These are phyloP conservation scores for Alopecurus myosuroides DNA, from an alignment of 176 grass and related monocot genomes.

Conservation along the genomic window DNA sequence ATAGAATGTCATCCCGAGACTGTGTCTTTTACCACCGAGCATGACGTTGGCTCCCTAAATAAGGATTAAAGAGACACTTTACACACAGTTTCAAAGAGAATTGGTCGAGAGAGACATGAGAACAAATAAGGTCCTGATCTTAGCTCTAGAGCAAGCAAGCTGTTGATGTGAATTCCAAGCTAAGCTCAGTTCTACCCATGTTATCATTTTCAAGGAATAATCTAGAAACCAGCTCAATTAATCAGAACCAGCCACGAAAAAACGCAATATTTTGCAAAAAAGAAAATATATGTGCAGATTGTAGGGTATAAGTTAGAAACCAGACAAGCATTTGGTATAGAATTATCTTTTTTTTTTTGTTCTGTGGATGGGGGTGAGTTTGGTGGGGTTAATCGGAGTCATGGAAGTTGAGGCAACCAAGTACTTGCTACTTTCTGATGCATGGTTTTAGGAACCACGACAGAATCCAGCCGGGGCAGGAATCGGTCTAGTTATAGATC, in stretches of 20 bases:
- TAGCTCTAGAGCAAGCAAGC: not conserved
- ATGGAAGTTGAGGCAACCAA: not conserved
- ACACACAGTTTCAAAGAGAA: not conserved
- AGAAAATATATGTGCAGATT: not conserved
- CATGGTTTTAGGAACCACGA: not conserved
- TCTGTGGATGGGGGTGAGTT: not conserved
- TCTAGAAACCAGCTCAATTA: not conserved
- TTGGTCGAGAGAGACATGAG: not conserved
- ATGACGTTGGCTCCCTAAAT: constrained; percentile 81
- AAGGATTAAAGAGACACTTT: constrained; percentile 21
- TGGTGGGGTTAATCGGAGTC: not conserved
- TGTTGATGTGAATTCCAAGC: not conserved
- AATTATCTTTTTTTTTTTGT: not conserved
- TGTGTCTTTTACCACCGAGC: constrained; percentile 90
- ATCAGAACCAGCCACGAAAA: not conserved
- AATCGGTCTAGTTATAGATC: not conserved
- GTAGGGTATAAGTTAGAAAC: not conserved
- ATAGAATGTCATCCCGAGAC: constrained; percentile 86
- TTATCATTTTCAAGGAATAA: not conserved
- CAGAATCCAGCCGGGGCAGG: not conserved
- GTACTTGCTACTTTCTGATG: not conserved
- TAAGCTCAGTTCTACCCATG: not conserved
- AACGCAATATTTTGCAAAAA: not conserved
- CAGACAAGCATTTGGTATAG: not conserved
- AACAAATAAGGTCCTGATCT: not conserved